A percentile compares a stretch with the other conserved stretches of the same genome.
phyloP scores from a whole-genome alignment of 2,329 filamentous ascomycete genomes.

The Ophiobolus disseminans region DNA sequence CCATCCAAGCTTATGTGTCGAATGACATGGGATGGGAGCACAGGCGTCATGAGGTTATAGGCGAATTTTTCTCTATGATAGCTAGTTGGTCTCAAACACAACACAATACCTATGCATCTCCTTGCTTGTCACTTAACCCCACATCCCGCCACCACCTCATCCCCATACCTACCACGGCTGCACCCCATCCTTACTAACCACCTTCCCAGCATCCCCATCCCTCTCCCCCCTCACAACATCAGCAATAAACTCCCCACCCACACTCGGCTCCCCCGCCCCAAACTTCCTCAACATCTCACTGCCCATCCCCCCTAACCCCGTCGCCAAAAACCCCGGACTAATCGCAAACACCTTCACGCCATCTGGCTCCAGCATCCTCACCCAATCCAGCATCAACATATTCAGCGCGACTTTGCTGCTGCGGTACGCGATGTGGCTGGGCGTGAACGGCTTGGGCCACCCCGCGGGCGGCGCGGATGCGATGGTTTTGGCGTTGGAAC shows the following conservation, averaged over 20 bases:
- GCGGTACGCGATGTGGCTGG: constrained; percentile 48
- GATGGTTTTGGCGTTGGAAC: constrained; percentile 30
- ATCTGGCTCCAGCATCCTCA: constrained; percentile 52
- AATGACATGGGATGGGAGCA: too few species aligned
- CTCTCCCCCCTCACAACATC: constrained; percentile 49
- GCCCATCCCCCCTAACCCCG: constrained; percentile 48
- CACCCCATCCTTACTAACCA: constrained; percentile 40
- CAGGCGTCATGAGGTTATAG: too few species aligned
- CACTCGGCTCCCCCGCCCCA: constrained; percentile 47
- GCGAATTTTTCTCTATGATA: too few species aligned
- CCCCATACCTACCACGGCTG: constrained; percentile 43
- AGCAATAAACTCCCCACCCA: constrained; percentile 47
- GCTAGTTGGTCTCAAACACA: neutral
- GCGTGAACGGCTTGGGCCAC: constrained; percentile 54
- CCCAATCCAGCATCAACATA: constrained; percentile 60
- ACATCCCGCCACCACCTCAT: neutral
- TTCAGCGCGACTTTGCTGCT: constrained; percentile 56
- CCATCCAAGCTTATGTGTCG: too few species aligned
- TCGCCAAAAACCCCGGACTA: constrained; percentile 57
- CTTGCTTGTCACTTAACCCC: neutral
- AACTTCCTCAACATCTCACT: constrained; percentile 44
- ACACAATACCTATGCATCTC: neutral
- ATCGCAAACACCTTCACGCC: constrained; percentile 57
- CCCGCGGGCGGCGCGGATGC: constrained; percentile 45
- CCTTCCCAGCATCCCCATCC: constrained; percentile 48